Conservation (phyloP, 2,329 filamentous ascomycete species). For the Fragosphaeria purpurea region DNA sequence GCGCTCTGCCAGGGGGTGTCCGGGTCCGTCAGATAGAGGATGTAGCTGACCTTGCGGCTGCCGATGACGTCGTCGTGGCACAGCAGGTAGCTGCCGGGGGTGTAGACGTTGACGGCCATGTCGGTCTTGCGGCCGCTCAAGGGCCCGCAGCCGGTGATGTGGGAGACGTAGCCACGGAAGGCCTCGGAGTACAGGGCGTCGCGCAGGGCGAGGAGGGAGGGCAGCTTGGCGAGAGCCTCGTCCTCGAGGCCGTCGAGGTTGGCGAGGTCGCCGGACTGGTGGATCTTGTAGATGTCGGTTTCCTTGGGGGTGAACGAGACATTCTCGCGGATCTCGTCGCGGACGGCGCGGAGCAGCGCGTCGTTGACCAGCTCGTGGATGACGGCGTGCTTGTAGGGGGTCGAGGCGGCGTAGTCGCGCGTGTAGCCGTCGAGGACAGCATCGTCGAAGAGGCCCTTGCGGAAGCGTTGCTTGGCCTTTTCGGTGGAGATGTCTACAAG, state of each 20-base stretch:
- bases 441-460: constrained; percentile 54
- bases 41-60: constrained; percentile 92
- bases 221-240: constrained; percentile 72
- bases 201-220: constrained; percentile 82
- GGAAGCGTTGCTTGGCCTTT: constrained; percentile 50
- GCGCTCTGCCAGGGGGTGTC: constrained; percentile 81
- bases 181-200: constrained; percentile 86
- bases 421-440: constrained; percentile 49
- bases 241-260: constrained; percentile 93
- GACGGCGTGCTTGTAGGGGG: constrained; percentile 84
- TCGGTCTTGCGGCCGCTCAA: constrained; percentile 92
- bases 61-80: constrained; percentile 99
- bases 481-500: constrained; percentile 34
- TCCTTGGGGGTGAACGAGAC: constrained; percentile 97
- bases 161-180: constrained; percentile 82
- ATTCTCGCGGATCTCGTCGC: constrained; percentile 78
- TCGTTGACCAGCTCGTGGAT: constrained; percentile 75
- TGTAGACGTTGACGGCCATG: constrained; percentile 99
- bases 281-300: constrained; percentile 99
- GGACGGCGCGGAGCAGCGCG: constrained; percentile 71
- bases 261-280: constrained; percentile 94
- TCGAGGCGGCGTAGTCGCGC: constrained; percentile 50
- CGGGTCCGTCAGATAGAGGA: constrained; percentile 88
- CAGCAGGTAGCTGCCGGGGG: constrained; percentile 85
- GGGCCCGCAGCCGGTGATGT: constrained; percentile 75